These are phyloP conservation scores for Camellia oleifera DNA, from an alignment of 179 eudicot genomes.

Conservation along the genomic window DNA sequence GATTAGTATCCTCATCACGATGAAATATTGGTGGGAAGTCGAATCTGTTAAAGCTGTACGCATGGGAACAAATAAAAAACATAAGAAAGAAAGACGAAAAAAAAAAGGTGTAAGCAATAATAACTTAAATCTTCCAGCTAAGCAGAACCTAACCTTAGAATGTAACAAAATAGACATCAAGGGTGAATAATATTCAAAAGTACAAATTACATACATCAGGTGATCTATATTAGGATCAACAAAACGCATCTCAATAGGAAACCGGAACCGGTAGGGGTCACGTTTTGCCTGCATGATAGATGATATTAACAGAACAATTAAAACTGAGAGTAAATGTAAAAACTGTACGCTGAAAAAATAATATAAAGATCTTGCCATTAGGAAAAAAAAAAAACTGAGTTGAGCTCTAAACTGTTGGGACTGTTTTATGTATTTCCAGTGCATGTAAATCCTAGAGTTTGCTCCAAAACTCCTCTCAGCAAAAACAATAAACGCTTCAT, in stretches of 20 bases:
- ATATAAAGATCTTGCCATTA: background rate
- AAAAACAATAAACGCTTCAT: no score
- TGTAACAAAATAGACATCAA: background rate
- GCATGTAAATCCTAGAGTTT: background rate
- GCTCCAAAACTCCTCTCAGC: background rate
- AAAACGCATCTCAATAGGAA: slow-evolving; percentile 96
- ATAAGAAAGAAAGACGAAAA: background rate
- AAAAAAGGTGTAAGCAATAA: background rate
- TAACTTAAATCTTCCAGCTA: slow-evolving; percentile 5
- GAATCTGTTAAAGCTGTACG: slow-evolving; percentile 88
- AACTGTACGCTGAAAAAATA: background rate
- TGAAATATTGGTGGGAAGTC: slow-evolving; percentile 94
- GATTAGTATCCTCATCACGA: slow-evolving; percentile 85
- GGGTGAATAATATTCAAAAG: slow-evolving; percentile 5
- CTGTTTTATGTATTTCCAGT: background rate
- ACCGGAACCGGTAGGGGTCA: slow-evolving; percentile 93
- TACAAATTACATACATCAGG: slow-evolving; percentile 58
- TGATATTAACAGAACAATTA: background rate
- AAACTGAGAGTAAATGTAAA: background rate
- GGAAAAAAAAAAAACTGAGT: background rate
- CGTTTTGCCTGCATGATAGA: slow-evolving; percentile 83
- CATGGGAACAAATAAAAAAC: slow-evolving; percentile 17
- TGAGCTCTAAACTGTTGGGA: background rate
- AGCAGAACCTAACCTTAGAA: background rate
- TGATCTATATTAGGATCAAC: slow-evolving; percentile 95